phyloP scores from a whole-genome alignment of 139 green algal genomes.

The Yamagishiella unicocca region DNA sequence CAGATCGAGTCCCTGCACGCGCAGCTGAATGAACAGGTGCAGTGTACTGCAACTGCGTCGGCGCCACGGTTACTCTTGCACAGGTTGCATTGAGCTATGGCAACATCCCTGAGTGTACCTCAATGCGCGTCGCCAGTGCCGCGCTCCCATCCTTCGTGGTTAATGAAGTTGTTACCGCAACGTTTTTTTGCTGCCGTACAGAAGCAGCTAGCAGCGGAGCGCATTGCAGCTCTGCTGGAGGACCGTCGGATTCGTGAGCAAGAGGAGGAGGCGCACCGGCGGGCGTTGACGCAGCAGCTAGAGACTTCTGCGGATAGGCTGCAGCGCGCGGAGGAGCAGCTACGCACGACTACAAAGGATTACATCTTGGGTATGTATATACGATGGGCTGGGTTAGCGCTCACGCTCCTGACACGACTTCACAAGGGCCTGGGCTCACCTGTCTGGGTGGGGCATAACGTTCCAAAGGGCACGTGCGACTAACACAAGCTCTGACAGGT shows the following conservation, averaged over 20 bases:
- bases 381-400: no score
- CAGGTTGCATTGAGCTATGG: no score
- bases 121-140: no score
- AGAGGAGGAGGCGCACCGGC: constrained; percentile 77
- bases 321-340: constrained; percentile 75
- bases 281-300: constrained; percentile 53
- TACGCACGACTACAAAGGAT: constrained; percentile 82
- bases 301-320: constrained; percentile 69
- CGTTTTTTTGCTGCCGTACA: constrained; percentile 49
- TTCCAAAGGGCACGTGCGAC: no score
- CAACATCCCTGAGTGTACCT: no score
- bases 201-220: constrained; percentile 82
- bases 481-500: no score
- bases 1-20: constrained; percentile 86
- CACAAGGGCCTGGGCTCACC: no score
- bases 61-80: no score
- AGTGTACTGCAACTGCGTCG: not conserved
- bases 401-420: no score
- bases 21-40: constrained; percentile 86
- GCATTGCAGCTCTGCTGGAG: constrained; percentile 81
- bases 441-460: no score
- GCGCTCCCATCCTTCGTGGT: no score
- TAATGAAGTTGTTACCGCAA: no score
- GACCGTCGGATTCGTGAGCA: constrained; percentile 82
- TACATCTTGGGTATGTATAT: constrained; percentile 82